Conservation (phyloP, 768 basidiomycete species). For the Amanita inopinata region DNA sequence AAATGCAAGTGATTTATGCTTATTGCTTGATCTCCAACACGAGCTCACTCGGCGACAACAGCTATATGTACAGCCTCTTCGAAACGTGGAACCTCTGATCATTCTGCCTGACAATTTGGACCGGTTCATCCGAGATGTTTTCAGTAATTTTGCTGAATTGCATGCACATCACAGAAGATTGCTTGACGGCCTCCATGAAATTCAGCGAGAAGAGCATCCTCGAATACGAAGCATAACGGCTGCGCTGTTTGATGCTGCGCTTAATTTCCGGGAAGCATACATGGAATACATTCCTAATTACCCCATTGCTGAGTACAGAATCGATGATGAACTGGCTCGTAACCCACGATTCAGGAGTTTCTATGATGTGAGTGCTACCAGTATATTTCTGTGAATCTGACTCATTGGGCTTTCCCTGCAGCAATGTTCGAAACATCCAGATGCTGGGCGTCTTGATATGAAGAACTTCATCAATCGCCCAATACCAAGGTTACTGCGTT, state of each 20-base stretch:
- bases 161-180: conserved; percentile 65
- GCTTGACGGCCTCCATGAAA: conserved; percentile 72
- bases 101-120: conserved; percentile 62
- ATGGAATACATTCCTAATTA: conserved; percentile 91
- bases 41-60: conserved; percentile 21
- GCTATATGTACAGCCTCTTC: conserved; percentile 79
- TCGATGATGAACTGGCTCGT: conserved; percentile 80
- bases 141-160: conserved; percentile 79
- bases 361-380: conserved; percentile 50
- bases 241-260: conserved; percentile 76
- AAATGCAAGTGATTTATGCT: conserved; percentile 39
- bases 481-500: conserved; percentile 82
- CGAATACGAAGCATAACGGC: conserved; percentile 73
- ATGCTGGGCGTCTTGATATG: conserved; percentile 80
- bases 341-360: conserved; percentile 77
- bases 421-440: conserved; percentile 52
- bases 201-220: conserved; percentile 85
- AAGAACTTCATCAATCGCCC: conserved; percentile 90
- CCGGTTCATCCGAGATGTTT: conserved; percentile 77
- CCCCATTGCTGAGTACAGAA: conserved; percentile 80
- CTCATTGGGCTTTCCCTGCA: conserved; percentile 18
- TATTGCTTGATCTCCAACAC: too few species aligned
- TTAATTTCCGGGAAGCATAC: conserved; percentile 90
- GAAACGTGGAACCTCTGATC: conserved; percentile 65
- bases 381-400: background rate